Evolutionary conservation across 176 grass and related monocot genomes (phyloP).

Genomic region (Carex parvula): DNA sequence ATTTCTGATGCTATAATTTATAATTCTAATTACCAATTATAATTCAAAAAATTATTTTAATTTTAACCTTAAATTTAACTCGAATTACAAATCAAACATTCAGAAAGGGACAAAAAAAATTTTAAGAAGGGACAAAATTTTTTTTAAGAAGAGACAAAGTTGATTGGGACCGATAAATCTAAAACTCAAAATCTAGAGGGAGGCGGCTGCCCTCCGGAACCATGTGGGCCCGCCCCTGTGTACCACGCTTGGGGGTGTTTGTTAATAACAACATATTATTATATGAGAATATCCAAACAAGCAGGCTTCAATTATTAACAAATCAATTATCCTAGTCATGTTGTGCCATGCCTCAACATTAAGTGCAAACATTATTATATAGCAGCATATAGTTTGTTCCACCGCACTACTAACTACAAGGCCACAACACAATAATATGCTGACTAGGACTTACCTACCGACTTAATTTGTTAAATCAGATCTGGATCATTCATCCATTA

Average conservation of each 20-base stretch:
- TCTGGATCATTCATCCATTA: not conserved
- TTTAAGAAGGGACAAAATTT: no score
- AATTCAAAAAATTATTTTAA: no score
- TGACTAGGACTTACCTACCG: not conserved
- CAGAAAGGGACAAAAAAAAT: rapidly evolving
- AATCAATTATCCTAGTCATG: not conserved
- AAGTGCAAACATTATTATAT: not conserved
- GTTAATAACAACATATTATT: not conserved
- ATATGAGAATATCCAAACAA: not conserved
- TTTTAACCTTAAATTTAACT: no score
- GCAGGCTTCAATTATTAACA: not conserved
- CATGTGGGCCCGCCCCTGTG: no score
- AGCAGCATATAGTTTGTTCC: no score
- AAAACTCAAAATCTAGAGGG: no score
- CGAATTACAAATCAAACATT: no score
- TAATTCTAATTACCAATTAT: no score
- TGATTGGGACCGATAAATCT: no score
- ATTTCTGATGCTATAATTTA: no score
- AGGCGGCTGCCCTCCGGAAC: no score
- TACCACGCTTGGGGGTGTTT: not conserved
- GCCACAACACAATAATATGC: not conserved
- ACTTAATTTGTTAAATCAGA: not conserved
- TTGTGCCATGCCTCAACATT: not conserved
- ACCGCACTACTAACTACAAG: not conserved
- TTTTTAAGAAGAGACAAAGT: no score